A percentile compares a stretch with the other conserved stretches of the same genome.
These are phyloP conservation scores for Aegilops speltoides DNA, from an alignment of 176 grass and related monocot species.

Conservation along the genomic window DNA sequence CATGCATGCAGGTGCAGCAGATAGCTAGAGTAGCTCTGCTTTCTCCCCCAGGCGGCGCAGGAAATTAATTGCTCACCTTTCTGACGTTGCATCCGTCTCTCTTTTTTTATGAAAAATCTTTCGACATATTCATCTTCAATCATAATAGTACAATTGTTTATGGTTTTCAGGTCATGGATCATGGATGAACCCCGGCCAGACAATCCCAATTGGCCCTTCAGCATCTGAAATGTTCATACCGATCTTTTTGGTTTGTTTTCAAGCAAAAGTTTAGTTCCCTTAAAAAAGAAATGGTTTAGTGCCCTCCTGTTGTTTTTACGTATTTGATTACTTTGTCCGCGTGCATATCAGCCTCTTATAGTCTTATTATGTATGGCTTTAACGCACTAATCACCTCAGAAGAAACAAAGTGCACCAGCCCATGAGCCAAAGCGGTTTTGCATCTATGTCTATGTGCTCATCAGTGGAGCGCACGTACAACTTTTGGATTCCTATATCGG, in stretches of 20 bases:
- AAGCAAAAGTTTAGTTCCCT: background rate
- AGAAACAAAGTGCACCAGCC: background rate
- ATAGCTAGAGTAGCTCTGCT: background rate
- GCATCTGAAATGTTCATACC: background rate
- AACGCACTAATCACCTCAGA: background rate
- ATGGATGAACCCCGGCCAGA: background rate
- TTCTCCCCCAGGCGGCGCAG: background rate
- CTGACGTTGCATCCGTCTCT: constrained; percentile 34
- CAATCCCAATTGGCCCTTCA: background rate
- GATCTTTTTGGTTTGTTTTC: background rate
- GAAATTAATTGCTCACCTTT: constrained; percentile 16
- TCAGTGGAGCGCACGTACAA: background rate
- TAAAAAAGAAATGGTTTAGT: background rate
- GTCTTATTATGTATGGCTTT: background rate
- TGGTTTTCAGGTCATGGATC: background rate
- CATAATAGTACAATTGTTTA: background rate
- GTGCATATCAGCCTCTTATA: background rate
- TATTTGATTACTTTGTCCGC: background rate
- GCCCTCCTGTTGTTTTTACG: too few relatives aligned
- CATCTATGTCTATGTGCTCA: background rate
- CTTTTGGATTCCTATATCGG: too few relatives aligned
- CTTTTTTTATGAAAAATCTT: too few relatives aligned
- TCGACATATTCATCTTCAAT: too few relatives aligned
- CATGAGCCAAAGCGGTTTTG: background rate
- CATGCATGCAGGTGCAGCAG: background rate